A percentile compares a stretch with the other conserved stretches of the same genome.
These are phyloP conservation scores for Arabidopsis thaliana DNA, from an alignment of 345 rosid species.

Conservation along the genomic window DNA sequence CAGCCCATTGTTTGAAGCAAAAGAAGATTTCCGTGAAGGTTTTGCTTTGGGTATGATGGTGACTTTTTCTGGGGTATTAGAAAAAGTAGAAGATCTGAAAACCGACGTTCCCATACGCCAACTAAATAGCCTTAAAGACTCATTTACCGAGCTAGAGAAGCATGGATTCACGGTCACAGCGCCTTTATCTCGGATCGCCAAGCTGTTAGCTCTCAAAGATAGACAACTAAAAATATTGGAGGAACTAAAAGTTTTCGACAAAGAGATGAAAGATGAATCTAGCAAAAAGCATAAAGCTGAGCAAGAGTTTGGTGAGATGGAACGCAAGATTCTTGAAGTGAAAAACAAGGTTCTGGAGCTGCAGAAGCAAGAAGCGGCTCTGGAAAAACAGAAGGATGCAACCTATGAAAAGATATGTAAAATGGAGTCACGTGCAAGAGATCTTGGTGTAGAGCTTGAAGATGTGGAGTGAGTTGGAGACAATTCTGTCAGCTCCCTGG, in stretches of 20 bases:
- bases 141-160: constrained; percentile 56
- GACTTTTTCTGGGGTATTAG: constrained; percentile 56
- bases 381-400: constrained; percentile 34
- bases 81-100: constrained; percentile 50
- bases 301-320: constrained; percentile 43
- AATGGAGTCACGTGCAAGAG: constrained; percentile 34
- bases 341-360: constrained; percentile 48
- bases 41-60: constrained; percentile 65
- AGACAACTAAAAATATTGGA: constrained; percentile 38
- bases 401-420: constrained; percentile 31
- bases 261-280: constrained; percentile 28
- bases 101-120: constrained; percentile 42
- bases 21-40: constrained; percentile 70
- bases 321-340: constrained; percentile 45
- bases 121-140: constrained; percentile 51
- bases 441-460: constrained; percentile 28
- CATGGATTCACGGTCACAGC: constrained; percentile 60
- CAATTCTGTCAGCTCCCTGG: constrained; percentile 55
- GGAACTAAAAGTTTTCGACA: constrained; percentile 41
- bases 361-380: constrained; percentile 42
- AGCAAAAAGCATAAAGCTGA: constrained; percentile 27
- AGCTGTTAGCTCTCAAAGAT: constrained; percentile 51
- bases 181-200: constrained; percentile 48
- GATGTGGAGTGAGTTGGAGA: constrained; percentile 43
- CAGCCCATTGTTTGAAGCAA: constrained; percentile 52